Evolutionary conservation across 2,329 filamentous ascomycete species (phyloP).

Genomic region (Apiospora kogelbergensis): DNA sequence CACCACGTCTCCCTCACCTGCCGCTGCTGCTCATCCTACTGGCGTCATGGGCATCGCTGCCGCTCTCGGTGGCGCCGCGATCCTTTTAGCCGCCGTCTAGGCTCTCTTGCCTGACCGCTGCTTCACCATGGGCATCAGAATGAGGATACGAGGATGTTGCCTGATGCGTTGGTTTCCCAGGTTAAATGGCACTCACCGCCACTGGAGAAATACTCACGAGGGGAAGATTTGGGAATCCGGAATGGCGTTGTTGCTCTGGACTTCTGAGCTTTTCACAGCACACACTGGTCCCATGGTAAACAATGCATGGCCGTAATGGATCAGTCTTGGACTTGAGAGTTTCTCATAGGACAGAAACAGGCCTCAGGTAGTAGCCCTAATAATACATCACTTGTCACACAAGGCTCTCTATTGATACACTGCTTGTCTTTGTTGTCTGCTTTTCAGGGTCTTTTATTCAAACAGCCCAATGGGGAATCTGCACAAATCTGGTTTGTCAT

Average conservation of each 20-base stretch:
- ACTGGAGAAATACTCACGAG: not conserved
- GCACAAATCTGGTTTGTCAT: not conserved
- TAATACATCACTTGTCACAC: slow-evolving; percentile 16
- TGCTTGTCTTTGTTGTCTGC: not conserved
- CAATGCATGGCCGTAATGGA: slow-evolving; percentile 2
- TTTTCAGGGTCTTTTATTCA: not conserved
- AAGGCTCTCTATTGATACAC: not conserved
- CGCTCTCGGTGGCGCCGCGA: slow-evolving; percentile 4
- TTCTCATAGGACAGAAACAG: slow-evolving; percentile 25
- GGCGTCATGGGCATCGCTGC: slow-evolving; percentile 16
- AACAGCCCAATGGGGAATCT: not conserved
- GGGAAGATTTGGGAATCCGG: not conserved
- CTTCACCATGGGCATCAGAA: not conserved
- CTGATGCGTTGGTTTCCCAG: not conserved
- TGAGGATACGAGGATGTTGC: not conserved
- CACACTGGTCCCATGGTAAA: not conserved
- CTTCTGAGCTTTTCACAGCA: not conserved
- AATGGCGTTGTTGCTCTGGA: not conserved
- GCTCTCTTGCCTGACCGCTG: not conserved
- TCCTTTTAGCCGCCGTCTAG: slow-evolving; percentile 18
- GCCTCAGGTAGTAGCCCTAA: slow-evolving; percentile 20
- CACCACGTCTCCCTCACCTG: not conserved
- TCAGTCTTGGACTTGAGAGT: slow-evolving; percentile 19
- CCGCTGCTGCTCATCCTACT: slow-evolving; percentile 12
- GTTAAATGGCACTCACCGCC: not conserved